Evolutionary conservation across 1,284 basidiomycete species (phyloP).

Genomic region (Psilocybe mexicana): DNA sequence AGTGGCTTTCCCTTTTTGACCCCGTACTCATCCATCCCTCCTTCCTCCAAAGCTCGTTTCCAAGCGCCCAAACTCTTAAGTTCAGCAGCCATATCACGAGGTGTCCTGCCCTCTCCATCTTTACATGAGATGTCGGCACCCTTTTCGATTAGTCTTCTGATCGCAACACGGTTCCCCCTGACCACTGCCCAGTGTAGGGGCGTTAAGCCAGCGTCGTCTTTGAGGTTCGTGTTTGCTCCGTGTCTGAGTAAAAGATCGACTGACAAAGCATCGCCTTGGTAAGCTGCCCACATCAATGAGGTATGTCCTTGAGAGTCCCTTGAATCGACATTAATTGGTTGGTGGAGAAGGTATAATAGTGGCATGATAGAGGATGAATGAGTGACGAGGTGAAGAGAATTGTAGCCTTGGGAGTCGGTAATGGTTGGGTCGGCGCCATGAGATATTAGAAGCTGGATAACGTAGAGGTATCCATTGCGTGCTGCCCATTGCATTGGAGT

Average conservation of each 20-base stretch:
- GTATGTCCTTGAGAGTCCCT: slow-evolving; percentile 94
- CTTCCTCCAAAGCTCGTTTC: slow-evolving; percentile 86
- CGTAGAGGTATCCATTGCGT: slow-evolving; percentile 92
- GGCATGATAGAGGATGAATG: slow-evolving; percentile 96
- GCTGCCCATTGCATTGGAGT: slow-evolving; percentile 99
- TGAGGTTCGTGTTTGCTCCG: slow-evolving; percentile 76
- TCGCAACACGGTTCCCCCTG: slow-evolving; percentile 86
- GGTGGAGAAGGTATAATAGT: slow-evolving; percentile 88
- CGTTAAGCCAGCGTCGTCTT: slow-evolving; percentile 83
- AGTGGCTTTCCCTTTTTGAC: slow-evolving; percentile 66
- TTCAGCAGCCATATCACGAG: slow-evolving; percentile 93
- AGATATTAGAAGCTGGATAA: slow-evolving; percentile 88
- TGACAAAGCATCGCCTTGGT: slow-evolving; percentile 96
- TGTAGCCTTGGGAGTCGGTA: slow-evolving; percentile 94
- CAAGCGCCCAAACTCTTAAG: slow-evolving; percentile 89
- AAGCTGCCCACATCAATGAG: slow-evolving; percentile 98
- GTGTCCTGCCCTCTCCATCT: slow-evolving; percentile 85
- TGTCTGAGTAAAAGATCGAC: slow-evolving; percentile 90
- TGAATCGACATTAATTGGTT: slow-evolving; percentile 86
- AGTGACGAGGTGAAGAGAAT: slow-evolving; percentile 91
- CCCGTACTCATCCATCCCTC: slow-evolving; percentile 78
- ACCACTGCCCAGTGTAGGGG: slow-evolving; percentile 99
- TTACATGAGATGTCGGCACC: slow-evolving; percentile 83
- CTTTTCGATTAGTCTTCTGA: slow-evolving; percentile 81
- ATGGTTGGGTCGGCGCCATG: slow-evolving; percentile 93